Conservation (phyloP, 768 basidiomycete species). For the Astraeus odoratus region DNA sequence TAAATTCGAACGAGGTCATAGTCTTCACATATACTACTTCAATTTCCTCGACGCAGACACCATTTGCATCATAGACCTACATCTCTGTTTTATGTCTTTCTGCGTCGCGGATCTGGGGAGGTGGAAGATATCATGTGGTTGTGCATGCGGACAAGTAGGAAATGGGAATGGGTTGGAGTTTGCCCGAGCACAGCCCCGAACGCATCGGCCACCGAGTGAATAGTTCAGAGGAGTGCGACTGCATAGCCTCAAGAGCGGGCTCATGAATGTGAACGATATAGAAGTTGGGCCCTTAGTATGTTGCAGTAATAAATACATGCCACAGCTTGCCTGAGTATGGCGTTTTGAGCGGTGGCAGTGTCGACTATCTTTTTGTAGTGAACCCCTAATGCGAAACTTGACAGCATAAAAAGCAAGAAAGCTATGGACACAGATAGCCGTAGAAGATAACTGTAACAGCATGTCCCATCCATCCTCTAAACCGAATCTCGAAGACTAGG, state of each 20-base stretch:
- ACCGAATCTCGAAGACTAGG: no score
- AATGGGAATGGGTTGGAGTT: conserved; percentile 40
- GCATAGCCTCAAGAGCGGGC: background rate
- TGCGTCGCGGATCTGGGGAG: conserved; percentile 46
- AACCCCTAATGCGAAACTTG: no score
- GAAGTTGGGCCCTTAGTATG: no score
- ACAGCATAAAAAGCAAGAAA: no score
- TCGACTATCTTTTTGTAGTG: no score
- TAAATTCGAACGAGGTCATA: conserved; percentile 76
- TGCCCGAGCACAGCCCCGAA: conserved; percentile 14
- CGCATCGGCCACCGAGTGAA: conserved; percentile 1
- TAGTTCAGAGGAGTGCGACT: background rate
- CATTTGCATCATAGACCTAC: conserved; percentile 28
- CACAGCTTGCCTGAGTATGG: no score
- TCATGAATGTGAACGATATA: background rate
- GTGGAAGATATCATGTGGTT: conserved; percentile 60
- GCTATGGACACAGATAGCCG: no score
- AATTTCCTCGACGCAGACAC: background rate
- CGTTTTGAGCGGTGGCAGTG: no score
- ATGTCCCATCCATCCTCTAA: no score
- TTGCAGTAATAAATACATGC: no score
- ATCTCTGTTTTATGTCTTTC: conserved; percentile 50
- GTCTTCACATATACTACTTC: conserved; percentile 34
- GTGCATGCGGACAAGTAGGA: conserved; percentile 43
- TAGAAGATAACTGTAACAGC: no score